These are phyloP conservation scores for Cymodocea nodosa DNA, from an alignment of 116 monocot genomes.

Conservation along the genomic window DNA sequence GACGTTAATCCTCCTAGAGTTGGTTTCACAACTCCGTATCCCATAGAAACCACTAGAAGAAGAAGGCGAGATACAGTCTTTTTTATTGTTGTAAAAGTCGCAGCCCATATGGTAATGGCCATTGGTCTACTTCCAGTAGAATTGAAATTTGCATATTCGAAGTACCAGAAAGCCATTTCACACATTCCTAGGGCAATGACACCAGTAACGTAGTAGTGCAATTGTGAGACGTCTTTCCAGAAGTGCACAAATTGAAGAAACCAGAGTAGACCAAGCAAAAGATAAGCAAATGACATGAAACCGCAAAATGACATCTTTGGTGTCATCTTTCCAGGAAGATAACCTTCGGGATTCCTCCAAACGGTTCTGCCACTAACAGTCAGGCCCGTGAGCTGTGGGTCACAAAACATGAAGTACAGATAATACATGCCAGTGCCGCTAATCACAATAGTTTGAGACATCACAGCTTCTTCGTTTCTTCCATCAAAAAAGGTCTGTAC, in stretches of 20 bases:
- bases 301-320: slow-evolving; percentile 89
- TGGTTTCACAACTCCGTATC: slow-evolving; percentile 72
- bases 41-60: slow-evolving; percentile 92
- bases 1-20: slow-evolving; percentile 83
- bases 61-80: slow-evolving; percentile 92
- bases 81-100: slow-evolving; percentile 84
- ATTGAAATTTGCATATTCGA: slow-evolving; percentile 97
- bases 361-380: slow-evolving; percentile 72
- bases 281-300: slow-evolving; percentile 92
- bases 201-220: slow-evolving; percentile 83
- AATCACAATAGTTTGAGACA: slow-evolving; percentile 33
- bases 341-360: slow-evolving; percentile 93
- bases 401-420: slow-evolving; percentile 97
- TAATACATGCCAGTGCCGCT: slow-evolving; percentile 93
- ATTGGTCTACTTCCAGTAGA: slow-evolving; percentile 81
- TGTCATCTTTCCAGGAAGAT: slow-evolving; percentile 93
- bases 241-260: slow-evolving; percentile 77
- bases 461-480: slow-evolving; percentile 56
- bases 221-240: slow-evolving; percentile 85
- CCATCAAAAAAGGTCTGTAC: slow-evolving; percentile 88
- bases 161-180: slow-evolving; percentile 99
- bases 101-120: slow-evolving; percentile 86
- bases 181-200: slow-evolving; percentile 97
- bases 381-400: slow-evolving; percentile 65
- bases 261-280: slow-evolving; percentile 84